Conservation (phyloP, 2,329 filamentous ascomycete genomes). For the Colletotrichum sp. region DNA sequence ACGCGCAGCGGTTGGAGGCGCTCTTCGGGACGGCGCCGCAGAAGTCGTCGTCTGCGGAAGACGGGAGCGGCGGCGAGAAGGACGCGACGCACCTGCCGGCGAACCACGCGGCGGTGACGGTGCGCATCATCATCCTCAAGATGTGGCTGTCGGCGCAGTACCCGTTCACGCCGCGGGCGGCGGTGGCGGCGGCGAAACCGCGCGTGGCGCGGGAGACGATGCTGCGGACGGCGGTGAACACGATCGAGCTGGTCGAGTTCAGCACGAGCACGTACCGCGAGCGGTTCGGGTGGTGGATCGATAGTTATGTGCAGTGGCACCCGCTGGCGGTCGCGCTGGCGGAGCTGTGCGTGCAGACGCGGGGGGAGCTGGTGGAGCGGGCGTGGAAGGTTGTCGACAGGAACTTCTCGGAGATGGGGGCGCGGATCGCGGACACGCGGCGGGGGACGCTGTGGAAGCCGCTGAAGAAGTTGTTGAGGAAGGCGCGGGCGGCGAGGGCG, state of each 20-base stretch:
- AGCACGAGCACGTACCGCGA: constrained; percentile 36
- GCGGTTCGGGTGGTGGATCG: constrained; percentile 53
- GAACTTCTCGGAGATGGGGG: constrained; percentile 47
- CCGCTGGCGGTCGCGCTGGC: constrained; percentile 57
- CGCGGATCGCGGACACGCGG: constrained; percentile 53
- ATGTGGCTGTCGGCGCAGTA: constrained; percentile 52
- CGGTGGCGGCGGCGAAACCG: constrained; percentile 27
- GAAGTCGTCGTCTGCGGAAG: constrained; percentile 22
- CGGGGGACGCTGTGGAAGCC: constrained; percentile 59
- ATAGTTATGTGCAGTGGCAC: constrained; percentile 60
- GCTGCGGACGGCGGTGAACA: constrained; percentile 51
- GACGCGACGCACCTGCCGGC: constrained; percentile 33
- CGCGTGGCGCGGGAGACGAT: constrained; percentile 45
- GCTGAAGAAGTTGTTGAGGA: constrained; percentile 56
- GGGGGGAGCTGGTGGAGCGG: constrained; percentile 48
- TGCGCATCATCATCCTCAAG: constrained; percentile 49
- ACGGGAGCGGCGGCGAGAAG: background rate
- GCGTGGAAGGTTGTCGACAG: constrained; percentile 56
- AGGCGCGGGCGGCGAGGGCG: constrained; percentile 47
- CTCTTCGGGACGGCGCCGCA: constrained; percentile 42
- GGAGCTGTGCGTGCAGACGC: constrained; percentile 54
- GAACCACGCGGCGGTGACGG: constrained; percentile 41
- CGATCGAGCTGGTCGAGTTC: constrained; percentile 46
- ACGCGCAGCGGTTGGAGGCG: constrained; percentile 42
- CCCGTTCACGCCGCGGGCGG: constrained; percentile 40